phyloP scores from a whole-genome alignment of 768 basidiomycete species.

The Suillus occidentalis region DNA sequence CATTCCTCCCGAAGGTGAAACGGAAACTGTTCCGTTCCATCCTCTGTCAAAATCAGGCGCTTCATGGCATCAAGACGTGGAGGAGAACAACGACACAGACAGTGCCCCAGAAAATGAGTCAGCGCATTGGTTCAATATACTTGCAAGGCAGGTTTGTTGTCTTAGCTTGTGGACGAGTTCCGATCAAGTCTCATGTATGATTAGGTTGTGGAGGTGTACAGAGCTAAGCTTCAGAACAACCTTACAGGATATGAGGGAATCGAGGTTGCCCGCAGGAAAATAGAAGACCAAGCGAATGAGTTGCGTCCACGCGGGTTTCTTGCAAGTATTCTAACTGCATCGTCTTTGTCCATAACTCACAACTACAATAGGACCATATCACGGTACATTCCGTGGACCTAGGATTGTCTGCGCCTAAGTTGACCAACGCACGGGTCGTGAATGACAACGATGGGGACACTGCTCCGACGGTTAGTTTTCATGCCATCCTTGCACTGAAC shows the following conservation, averaged over 20 bases:
- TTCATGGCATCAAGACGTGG: constrained; percentile 33
- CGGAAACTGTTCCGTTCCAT: constrained; percentile 59
- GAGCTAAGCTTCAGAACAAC: constrained; percentile 73
- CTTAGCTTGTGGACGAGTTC: neutral
- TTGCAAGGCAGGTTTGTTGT: constrained; percentile 72
- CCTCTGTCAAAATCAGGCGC: constrained; percentile 54
- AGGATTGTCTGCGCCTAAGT: constrained; percentile 74
- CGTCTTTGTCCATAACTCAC: constrained; percentile 7
- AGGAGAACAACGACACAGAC: constrained; percentile 8
- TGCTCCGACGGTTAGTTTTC: constrained; percentile 32
- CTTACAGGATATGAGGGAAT: constrained; percentile 72
- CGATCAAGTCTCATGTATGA: constrained; percentile 8
- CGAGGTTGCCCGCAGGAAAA: constrained; percentile 74
- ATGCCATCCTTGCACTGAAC: constrained; percentile 1
- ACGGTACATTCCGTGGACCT: constrained; percentile 83
- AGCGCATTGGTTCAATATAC: constrained; percentile 87
- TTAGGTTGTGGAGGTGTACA: constrained; percentile 72
- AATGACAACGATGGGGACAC: constrained; percentile 7
- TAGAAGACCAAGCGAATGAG: constrained; percentile 81
- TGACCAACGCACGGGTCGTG: constrained; percentile 67
- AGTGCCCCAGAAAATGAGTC: constrained; percentile 50
- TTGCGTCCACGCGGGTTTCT: constrained; percentile 69
- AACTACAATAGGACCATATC: constrained; percentile 68
- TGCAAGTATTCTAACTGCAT: constrained; percentile 39
- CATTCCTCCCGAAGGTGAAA: constrained; percentile 64